Evolutionary conservation across 805 yeast genomes (phyloP), one percentile per base, ranked within the genome.

Genomic region (Nematodospora valgi): DNA sequence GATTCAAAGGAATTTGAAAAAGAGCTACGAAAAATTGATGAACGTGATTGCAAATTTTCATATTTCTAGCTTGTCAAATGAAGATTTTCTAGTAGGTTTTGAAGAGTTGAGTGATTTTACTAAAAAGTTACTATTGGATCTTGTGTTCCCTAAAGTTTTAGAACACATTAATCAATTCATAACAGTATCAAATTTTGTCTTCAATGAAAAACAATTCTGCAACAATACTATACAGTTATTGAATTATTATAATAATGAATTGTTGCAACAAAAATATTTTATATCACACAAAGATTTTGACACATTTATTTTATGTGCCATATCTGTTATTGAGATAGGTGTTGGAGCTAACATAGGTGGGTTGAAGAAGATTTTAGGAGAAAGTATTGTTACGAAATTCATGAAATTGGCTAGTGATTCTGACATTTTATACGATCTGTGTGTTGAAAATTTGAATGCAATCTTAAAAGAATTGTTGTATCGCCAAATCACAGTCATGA

Each of bases 41-140:
- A 51, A 55, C 18, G 51, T 64, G 1, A 41, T 73, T 4, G 49
- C 73, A 2, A 50, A 57, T 10, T 51, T 64, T 6, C 57, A 72
- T 30, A 55, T 72, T 4, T 51, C 64, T 3, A 60, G 41, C 23
- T 35, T 57, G 7, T 40, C 50, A 14, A 40, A 43, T 12, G 44
- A 44, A 12, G 39, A 42, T 2, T 47, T 65, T 23, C 42, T 61
- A 16, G 47, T 43, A 1, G 48, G 55, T 10, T 46, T 61, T 30
- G 48, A 46, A 21, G 41, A 42, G 1, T 43, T 63, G 24, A 59
- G 53, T 32, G 71, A 63, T 10, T 56, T 64, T 30, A 62, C 70
- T 2, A 56, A 52, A 27, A 57, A 54, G 27, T 37, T 66, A 23
- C 49, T 62, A 4, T 45, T 62, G 21, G 63, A 62, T 17, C 37